Evolutionary conservation across 495 filamentous ascomycete species (phyloP).

Genomic region (Xylaria curta): DNA sequence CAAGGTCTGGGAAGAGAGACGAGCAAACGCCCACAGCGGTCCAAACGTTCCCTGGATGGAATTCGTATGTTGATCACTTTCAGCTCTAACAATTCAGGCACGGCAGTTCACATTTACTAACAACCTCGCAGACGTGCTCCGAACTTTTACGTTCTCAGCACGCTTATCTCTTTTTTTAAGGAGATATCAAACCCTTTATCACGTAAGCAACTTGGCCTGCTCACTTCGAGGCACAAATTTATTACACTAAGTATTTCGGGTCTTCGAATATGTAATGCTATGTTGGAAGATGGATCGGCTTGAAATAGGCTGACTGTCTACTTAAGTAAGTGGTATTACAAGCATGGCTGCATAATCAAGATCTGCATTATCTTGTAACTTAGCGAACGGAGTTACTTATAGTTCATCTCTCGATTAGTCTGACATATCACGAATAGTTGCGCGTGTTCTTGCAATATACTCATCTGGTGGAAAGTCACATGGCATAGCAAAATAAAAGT

Average conservation of each 20-base stretch:
- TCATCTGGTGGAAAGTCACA: too few relatives aligned
- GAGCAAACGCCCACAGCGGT: background rate
- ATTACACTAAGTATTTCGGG: background rate
- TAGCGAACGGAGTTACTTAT: background rate
- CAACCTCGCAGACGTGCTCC: background rate
- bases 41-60: conserved; percentile 5
- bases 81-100: background rate
- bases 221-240: background rate
- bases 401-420: background rate
- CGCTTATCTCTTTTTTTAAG: conserved; percentile 4
- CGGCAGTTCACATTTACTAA: background rate
- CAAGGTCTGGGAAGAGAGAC: background rate
- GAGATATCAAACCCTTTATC: background rate
- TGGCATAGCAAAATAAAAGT: too few relatives aligned
- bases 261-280: background rate
- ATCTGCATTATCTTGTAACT: background rate
- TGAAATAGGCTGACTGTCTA: background rate
- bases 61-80: background rate
- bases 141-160: conserved; percentile 8
- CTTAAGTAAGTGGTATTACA: background rate
- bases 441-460: background rate
- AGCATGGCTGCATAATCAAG: background rate
- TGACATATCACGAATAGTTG: background rate
- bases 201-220: background rate
- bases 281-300: background rate